Conservation (phyloP, 2,329 filamentous ascomycete genomes). For the Trichoderma afroharzianum region DNA sequence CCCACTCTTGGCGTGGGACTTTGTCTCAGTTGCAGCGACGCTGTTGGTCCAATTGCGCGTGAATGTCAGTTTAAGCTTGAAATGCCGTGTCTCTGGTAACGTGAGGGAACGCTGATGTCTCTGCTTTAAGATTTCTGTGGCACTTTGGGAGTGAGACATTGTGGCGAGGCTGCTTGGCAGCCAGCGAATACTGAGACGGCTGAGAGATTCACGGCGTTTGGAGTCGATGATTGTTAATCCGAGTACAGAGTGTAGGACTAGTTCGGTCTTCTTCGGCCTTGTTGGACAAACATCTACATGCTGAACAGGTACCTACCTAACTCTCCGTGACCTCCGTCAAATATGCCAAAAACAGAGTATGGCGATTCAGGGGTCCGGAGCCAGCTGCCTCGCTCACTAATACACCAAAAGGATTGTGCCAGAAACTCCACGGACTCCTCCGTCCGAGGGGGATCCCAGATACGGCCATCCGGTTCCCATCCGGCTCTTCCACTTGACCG, state of each 20-base stretch:
- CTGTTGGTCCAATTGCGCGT: not conserved
- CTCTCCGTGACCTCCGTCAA: not conserved
- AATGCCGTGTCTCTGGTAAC: constrained; percentile 1
- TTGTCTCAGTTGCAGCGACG: not conserved
- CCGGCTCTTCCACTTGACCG: constrained; percentile 10
- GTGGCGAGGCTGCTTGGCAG: constrained; percentile 5
- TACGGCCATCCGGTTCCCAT: not conserved
- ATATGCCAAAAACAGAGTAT: not conserved
- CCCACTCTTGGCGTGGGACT: not conserved
- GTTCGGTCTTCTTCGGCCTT: not conserved
- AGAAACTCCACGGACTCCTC: not conserved
- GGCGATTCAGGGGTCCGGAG: not conserved
- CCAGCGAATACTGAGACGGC: not conserved
- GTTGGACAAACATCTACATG: not conserved
- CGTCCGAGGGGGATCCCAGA: not conserved
- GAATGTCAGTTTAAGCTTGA: constrained; percentile 18
- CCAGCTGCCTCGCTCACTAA: not conserved
- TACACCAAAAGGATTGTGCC: not conserved
- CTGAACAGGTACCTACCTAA: not conserved
- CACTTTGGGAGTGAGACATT: not conserved
- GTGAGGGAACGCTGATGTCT: not conserved
- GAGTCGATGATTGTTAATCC: not conserved
- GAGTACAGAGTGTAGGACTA: not conserved
- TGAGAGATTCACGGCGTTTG: not conserved
- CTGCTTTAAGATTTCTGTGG: not conserved